These are phyloP conservation scores for Linnemannia hyalina DNA, from an alignment of 192 early-diverging fungal species.

Conservation along the genomic window DNA sequence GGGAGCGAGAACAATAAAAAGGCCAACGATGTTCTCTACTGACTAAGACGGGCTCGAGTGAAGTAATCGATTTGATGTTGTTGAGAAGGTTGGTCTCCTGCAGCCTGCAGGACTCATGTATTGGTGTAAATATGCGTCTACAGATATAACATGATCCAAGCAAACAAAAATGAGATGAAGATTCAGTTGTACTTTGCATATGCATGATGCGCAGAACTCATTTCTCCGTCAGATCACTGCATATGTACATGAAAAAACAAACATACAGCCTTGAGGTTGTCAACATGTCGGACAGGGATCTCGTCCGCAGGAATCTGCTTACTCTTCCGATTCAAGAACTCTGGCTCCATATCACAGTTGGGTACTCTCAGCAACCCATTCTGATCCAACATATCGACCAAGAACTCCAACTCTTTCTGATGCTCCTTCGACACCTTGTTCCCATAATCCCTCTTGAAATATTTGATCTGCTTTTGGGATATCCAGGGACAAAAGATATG, in stretches of 20 bases:
- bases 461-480: conserved; percentile 2
- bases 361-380: background rate
- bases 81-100: background rate
- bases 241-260: background rate
- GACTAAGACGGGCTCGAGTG: background rate
- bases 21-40: background rate
- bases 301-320: background rate
- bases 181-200: background rate
- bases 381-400: conserved; percentile 7
- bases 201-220: background rate
- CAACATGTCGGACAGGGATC: background rate
- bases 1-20: no score
- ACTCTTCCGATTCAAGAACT: background rate
- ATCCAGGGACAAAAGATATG: background rate
- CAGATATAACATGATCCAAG: background rate
- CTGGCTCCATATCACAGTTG: background rate
- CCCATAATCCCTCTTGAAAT: background rate
- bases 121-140: background rate
- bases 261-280: background rate
- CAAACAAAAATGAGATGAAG: background rate
- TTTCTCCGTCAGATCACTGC: background rate
- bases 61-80: conserved; percentile 6
- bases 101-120: background rate
- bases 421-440: background rate
- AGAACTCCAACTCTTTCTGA: background rate